These are phyloP conservation scores for Aegilops tauschii DNA, from an alignment of 176 grass and related monocot species.

Conservation along the genomic window DNA sequence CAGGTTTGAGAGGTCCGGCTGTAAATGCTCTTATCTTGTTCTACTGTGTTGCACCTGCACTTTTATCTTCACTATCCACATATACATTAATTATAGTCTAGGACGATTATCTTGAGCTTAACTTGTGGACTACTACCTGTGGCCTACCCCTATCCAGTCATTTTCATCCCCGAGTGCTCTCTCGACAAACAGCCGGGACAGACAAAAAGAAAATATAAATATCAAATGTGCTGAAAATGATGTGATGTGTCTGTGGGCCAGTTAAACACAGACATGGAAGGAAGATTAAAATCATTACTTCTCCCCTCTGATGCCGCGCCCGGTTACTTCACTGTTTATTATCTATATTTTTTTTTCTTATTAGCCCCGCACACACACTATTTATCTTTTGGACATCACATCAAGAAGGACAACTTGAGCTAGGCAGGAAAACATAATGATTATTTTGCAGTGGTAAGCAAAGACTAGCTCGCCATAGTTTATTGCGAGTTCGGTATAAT, in stretches of 20 bases:
- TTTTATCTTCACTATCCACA: not conserved
- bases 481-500: conserved; percentile 34
- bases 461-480: conserved; percentile 1
- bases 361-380: not conserved
- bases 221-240: not conserved
- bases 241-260: conserved; percentile 8
- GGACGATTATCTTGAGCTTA: not conserved
- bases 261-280: not conserved
- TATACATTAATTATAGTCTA: not conserved
- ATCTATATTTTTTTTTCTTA: too few species aligned
- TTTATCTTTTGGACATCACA: conserved; percentile 47
- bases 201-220: not conserved
- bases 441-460: not conserved
- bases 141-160: not conserved
- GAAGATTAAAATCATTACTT: not conserved
- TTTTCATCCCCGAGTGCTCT: not conserved
- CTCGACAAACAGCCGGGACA: not conserved
- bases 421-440: not conserved
- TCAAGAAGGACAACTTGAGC: conserved; percentile 27
- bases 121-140: not conserved
- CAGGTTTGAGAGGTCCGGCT: too few species aligned
- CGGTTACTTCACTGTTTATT: conserved; percentile 9
- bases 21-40: not conserved
- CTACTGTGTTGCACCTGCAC: too few species aligned
- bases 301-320: not conserved